These are phyloP conservation scores for Bombardia bombarda DNA, from an alignment of 495 filamentous ascomycete genomes.

Conservation along the genomic window DNA sequence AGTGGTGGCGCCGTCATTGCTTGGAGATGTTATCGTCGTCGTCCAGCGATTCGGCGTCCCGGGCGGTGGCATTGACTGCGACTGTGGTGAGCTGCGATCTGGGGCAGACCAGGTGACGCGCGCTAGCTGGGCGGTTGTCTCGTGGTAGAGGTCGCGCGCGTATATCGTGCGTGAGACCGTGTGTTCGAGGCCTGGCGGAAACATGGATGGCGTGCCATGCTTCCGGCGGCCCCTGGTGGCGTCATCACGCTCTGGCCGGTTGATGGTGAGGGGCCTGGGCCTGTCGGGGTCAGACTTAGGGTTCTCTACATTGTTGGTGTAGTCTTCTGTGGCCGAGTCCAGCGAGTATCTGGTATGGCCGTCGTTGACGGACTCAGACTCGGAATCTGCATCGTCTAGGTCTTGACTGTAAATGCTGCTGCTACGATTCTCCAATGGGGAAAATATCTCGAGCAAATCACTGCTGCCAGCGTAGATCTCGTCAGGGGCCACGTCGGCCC, in stretches of 20 bases:
- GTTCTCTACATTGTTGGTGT: neutral
- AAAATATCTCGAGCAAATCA: conserved; percentile 7
- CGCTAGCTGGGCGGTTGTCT: conserved; percentile 14
- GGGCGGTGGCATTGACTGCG: neutral
- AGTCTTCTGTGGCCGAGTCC: no score
- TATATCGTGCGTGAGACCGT: neutral
- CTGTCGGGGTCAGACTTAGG: neutral
- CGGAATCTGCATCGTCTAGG: neutral
- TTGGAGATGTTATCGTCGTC: neutral
- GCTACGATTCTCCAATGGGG: conserved; percentile 13
- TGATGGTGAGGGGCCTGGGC: neutral
- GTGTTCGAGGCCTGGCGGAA: neutral
- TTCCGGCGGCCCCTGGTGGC: neutral
- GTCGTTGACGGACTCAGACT: neutral
- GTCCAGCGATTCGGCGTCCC: neutral
- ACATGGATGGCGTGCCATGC: neutral
- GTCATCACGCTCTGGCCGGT: neutral
- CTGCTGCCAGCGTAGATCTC: neutral
- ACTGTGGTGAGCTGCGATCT: neutral
- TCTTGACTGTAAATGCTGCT: neutral
- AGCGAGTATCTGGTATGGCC: no score
- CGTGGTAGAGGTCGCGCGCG: conserved; percentile 14
- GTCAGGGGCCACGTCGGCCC: conserved; percentile 5
- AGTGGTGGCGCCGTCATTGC: neutral
- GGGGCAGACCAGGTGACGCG: neutral